Evolutionary conservation across 768 basidiomycete species (phyloP), one percentile per base, ranked within the genome.

Genomic region (Gloeostereum incarnatum): DNA sequence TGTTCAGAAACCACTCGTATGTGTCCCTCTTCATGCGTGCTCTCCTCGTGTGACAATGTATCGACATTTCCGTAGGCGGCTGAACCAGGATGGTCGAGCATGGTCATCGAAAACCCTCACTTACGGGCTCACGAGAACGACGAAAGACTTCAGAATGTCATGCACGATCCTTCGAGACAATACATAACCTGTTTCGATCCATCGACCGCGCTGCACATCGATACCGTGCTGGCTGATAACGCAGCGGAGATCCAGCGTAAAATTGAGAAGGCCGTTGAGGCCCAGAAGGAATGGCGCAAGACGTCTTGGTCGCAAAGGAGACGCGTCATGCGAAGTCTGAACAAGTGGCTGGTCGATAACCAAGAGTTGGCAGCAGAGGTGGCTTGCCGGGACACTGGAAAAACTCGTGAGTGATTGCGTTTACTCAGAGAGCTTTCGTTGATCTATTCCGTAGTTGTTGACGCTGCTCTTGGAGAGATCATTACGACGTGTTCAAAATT

Each of bases 171-270:
- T 1, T 67, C 66, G 27, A 64, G 74, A 32, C 68, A 76, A 29
- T 90, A 84, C 52, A 83, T 97, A 43, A 98, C 94, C 2, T 81
- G 82, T 54, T 98, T 77, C 49, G 94, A 97, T 57, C 94, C 94
- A 10, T 79, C 91, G 3, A 93, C 87, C 10, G 81, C 79, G 16
- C 68, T 84, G 27, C 90, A 93, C 49, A 68, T 96, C 35, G 73
- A 64, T 27, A 93, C 91, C 0, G 57, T 78, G 38, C 62, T 88
- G 5, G 83, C 92, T 1, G 88, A 92, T 51, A 72, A 76, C 43
- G 69, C 68, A 27, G 65, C 59, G 9, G 81, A 88, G 45, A 94
- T 98, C 26, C 60, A 64, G 14, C 48, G 52, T n/a, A 91, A 89
- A 57, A 86, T 99, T 45, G 42, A 49, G 6, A 60, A 52, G 19